phyloP scores from a whole-genome alignment of 108 stramenopile species.

The Skeletonema menzelii region DNA sequence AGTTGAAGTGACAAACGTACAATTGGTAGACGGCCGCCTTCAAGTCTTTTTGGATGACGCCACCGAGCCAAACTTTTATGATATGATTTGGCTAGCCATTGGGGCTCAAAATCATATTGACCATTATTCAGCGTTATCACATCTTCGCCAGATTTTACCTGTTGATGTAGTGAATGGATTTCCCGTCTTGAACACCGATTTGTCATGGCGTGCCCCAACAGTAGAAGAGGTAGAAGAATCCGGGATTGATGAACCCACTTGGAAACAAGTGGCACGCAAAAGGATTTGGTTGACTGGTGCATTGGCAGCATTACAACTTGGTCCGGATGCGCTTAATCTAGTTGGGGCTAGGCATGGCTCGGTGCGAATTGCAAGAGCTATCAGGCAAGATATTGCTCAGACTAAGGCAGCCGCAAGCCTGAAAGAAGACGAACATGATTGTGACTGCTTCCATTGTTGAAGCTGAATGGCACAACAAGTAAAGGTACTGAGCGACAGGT shows the following conservation, averaged over 20 bases:
- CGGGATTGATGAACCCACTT: slow-evolving; percentile 2
- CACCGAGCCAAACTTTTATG: slow-evolving; percentile 6
- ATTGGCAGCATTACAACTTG: slow-evolving; percentile 27
- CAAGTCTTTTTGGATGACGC: slow-evolving; percentile 24
- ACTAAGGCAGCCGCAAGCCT: not conserved
- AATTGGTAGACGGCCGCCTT: slow-evolving; percentile 11
- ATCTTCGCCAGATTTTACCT: not conserved
- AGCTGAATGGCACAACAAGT: no score
- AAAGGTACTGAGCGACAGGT: no score
- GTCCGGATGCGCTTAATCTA: slow-evolving; percentile 31
- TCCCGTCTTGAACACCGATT: slow-evolving; percentile 5
- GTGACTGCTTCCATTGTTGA: not conserved
- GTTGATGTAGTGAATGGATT: slow-evolving; percentile 10
- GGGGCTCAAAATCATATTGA: slow-evolving; percentile 23
- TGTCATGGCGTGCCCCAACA: slow-evolving; percentile 6
- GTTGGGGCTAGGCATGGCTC: slow-evolving; percentile 29
- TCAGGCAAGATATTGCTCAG: slow-evolving; percentile 13
- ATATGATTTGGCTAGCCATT: slow-evolving; percentile 40
- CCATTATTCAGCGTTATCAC: slow-evolving; percentile 7
- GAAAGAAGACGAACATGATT: not conserved
- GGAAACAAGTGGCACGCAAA: slow-evolving; percentile 4
- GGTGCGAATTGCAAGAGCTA: slow-evolving; percentile 12
- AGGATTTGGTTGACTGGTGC: slow-evolving; percentile 18
- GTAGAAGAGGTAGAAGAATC: not conserved
- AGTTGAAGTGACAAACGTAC: slow-evolving; percentile 19